Conservation (phyloP, 441 rosid species). For the Mallotus repandus region DNA sequence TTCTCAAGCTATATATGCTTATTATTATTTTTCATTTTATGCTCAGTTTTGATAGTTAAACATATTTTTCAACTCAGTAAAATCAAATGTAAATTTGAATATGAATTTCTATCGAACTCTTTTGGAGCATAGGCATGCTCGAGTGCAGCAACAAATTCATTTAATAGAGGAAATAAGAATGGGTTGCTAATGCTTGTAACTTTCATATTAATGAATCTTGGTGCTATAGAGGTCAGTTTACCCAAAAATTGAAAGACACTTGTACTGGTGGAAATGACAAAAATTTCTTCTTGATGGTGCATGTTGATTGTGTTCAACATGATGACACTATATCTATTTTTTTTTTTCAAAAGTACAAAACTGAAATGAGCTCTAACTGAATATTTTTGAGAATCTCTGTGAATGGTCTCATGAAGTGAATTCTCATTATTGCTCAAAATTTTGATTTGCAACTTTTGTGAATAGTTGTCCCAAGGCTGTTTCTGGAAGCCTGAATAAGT, state of each 20-base stretch:
- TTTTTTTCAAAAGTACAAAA: too few species aligned
- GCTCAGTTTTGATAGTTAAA: not conserved
- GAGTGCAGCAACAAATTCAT: not conserved
- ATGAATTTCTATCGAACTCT: not conserved
- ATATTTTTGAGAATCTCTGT: too few species aligned
- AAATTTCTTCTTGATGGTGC: constrained; percentile 7
- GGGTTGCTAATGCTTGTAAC: not conserved
- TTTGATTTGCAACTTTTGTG: not conserved
- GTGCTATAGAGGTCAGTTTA: not conserved
- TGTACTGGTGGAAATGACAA: not conserved
- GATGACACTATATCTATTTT: too few species aligned
- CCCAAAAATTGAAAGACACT: not conserved
- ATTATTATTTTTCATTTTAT: not conserved
- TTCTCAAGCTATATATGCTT: not conserved
- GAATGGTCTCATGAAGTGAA: too few species aligned
- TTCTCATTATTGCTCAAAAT: not conserved
- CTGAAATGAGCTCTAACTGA: too few species aligned
- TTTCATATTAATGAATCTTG: not conserved
- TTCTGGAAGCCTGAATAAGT: not conserved
- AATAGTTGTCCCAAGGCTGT: constrained; percentile 9
- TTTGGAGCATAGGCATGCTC: not conserved
- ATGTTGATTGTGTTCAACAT: not conserved
- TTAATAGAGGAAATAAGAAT: not conserved
- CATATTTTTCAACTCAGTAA: not conserved
- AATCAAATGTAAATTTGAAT: not conserved